Evolutionary conservation across 345 rosid genomes (phyloP), one percentile per base, ranked within the genome.

Genomic region (Syzygium oleosum): DNA sequence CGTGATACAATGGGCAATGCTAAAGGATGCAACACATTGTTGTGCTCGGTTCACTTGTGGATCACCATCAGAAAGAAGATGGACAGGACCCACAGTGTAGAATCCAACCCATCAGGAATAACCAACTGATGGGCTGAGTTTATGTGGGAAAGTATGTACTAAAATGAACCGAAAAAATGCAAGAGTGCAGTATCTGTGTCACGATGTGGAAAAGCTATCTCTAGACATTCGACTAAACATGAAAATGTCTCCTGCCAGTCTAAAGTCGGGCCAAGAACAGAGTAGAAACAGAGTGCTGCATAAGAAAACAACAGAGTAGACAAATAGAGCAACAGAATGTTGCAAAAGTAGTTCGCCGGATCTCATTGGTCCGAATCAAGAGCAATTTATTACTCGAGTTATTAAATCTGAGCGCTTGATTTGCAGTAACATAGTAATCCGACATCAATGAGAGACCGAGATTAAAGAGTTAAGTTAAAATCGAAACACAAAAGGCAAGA

Each of bases 1-100:
- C n/a, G 73, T 6, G 0, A 13, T 31, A 0, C 0, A 0, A n/a
- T 3, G 31, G 73, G 19, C 19, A 61, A n/a, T 61, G 34, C 38
- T 14, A 61, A 14, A n/a, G 73, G 73, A 31, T n/a, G 38, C 73
- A 61, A 61, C 23, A 16, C 78, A 65, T 65, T 15, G 3, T 31
- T 34, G 43, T 65, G 25, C 46, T 65, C 78, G 22, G 43, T 31
- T 65, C 23, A 65, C 78, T 68, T 17, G 79, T 17, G 3, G 9
- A 17, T 68, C 5, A 2, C 46, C 6, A 17, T 34, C 25, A 4
- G 1, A 73, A 34, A 19, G 80, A 34, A 16, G 10, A 19, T 9
- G 46, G 0, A 73, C 19, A 73, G 46, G 46, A 73, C 25, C 49
- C 49, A 34, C 25, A 9, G 11, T 2, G 16, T 29, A 29, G 22